Conservation (phyloP, 306 rosid genomes). For the Inga oerstediana region DNA sequence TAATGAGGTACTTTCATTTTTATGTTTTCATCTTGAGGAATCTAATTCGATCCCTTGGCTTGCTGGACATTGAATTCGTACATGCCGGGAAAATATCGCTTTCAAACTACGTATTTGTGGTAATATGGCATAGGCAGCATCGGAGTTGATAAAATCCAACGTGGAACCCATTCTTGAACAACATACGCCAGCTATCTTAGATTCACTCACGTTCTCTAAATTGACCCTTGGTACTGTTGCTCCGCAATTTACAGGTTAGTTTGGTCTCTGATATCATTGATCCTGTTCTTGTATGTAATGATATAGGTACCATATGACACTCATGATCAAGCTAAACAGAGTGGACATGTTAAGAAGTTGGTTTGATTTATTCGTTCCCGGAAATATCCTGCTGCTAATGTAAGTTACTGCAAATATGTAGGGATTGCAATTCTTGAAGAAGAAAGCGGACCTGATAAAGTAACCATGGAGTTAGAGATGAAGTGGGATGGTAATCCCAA, state of each 20-base stretch:
- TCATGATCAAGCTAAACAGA: slow-evolving; percentile 17
- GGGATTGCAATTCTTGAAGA: slow-evolving; percentile 75
- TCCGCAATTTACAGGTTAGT: slow-evolving; percentile 85
- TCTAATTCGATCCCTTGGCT: not conserved
- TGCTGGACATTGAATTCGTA: not conserved
- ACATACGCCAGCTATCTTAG: slow-evolving; percentile 62
- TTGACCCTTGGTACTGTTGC: slow-evolving; percentile 93
- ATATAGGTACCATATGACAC: not conserved
- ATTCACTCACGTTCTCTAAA: slow-evolving; percentile 80
- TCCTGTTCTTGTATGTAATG: not conserved
- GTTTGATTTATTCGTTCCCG: slow-evolving; percentile 18
- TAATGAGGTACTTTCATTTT: slow-evolving; percentile 57
- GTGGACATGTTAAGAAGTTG: slow-evolving; percentile 24
- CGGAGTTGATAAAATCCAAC: slow-evolving; percentile 69
- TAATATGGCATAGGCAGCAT: slow-evolving; percentile 67
- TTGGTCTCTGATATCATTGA: not conserved
- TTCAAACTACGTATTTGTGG: not conserved
- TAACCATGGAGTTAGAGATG: slow-evolving; percentile 87
- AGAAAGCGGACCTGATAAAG: slow-evolving; percentile 54
- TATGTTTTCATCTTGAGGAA: not conserved
- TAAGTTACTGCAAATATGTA: slow-evolving; percentile 21
- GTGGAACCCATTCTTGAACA: slow-evolving; percentile 87
- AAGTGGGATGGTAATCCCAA: slow-evolving; percentile 97
- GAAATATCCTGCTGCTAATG: not conserved
- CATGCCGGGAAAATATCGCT: slow-evolving; percentile 18